Conservation (phyloP, 2,329 filamentous ascomycete genomes). For the Amauroascus niger region DNA sequence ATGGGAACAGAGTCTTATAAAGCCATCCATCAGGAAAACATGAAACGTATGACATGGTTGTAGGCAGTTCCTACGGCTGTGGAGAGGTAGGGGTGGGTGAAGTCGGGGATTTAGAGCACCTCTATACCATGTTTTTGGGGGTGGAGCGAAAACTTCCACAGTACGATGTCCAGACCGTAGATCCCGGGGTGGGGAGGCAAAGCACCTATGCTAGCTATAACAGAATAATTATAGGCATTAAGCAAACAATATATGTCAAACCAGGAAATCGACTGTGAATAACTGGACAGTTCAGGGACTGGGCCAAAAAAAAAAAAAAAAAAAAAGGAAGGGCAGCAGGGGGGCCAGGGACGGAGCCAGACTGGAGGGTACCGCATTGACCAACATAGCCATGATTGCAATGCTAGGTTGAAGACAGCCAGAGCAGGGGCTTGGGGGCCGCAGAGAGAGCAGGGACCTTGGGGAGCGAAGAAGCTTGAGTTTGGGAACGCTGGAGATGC, state of each 20-base stretch:
- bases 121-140: conserved; percentile 1
- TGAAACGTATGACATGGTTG: background rate
- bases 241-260: conserved; percentile 8
- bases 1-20: conserved; percentile 4
- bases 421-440: conserved; percentile 5
- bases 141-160: background rate
- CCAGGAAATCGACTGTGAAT: background rate
- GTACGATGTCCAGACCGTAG: conserved; percentile 1
- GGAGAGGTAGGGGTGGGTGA: background rate
- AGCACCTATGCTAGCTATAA: background rate
- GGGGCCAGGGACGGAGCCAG: background rate
- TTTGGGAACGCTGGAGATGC: background rate
- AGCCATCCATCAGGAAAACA: background rate
- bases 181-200: background rate
- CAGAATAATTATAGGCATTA: background rate
- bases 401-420: background rate
- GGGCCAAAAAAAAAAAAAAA: no score
- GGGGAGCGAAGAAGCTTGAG: conserved; percentile 1
- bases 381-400: conserved; percentile 7
- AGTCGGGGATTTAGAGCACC: background rate
- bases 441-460: background rate
- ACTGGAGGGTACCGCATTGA: conserved; percentile 1
- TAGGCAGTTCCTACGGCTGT: background rate
- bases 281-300: background rate
- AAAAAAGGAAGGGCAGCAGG: background rate